Percentiles rank a stretch among this genome's conserved stretches.
Evolutionary conservation across 371 early-diverging fungal species (phyloP).

Genomic region (Apophysomyces ossiformis): DNA sequence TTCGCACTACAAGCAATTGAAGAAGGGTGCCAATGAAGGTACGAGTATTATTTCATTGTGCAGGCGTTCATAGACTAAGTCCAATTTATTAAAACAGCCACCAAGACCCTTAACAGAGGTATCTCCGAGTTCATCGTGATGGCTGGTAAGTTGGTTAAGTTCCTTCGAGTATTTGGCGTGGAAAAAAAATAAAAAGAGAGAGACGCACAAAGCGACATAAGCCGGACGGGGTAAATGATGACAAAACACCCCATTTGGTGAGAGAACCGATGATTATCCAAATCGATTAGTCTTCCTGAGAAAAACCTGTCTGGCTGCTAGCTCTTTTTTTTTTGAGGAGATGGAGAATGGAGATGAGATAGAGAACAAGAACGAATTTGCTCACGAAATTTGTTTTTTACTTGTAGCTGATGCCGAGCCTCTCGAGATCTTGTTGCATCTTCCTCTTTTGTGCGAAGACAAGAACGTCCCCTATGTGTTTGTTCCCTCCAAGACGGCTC

Average conservation of each 20-base stretch:
- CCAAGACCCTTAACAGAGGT: constrained; percentile 99
- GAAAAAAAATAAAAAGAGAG: neutral
- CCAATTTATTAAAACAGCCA: constrained; percentile 57
- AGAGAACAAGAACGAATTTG: neutral
- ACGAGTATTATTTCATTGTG: neutral
- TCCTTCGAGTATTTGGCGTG: neutral
- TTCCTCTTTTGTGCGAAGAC: constrained; percentile 99
- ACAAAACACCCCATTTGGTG: constrained; percentile 22
- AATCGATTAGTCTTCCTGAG: constrained; percentile 37
- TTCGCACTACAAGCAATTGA: constrained; percentile 98
- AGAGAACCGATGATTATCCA: constrained; percentile 20
- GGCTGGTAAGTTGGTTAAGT: constrained; percentile 65
- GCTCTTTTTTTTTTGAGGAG: neutral
- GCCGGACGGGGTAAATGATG: constrained; percentile 17
- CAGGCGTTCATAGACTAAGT: neutral
- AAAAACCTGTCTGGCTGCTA: neutral
- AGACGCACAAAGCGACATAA: neutral
- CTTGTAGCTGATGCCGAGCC: constrained; percentile 93
- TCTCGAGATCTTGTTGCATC: constrained; percentile 95
- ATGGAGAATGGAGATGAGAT: neutral
- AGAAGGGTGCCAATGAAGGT: constrained; percentile 99
- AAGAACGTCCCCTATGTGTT: constrained; percentile 97
- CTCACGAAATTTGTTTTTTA: constrained; percentile 11
- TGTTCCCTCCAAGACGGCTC: constrained; percentile 94
- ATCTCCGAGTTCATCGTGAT: constrained; percentile 98